Base-by-base conservation (phyloP, 495 filamentous ascomycete genomes). In the Tuber brumale region DNA sequence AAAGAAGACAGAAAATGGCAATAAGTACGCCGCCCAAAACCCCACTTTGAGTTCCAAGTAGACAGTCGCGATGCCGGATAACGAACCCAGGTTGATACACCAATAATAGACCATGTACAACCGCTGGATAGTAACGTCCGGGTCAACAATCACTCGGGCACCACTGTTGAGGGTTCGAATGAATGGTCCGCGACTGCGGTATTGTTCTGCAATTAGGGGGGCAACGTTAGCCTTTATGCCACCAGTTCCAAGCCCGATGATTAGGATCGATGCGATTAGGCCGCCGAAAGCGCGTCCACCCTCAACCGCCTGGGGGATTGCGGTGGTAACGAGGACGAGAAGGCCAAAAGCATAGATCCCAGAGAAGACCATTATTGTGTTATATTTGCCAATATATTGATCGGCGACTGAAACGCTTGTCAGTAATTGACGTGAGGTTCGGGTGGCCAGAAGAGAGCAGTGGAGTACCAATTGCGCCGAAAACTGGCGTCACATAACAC, bases 131-230 rank as follows among this genome's bases (percentile, higher is more conserved):
- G 91, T 94, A 14, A 91, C 85, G 43, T 88, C 86, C 0, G 91
- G 91, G 74, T 93, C 91, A 5, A 92, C 85, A 76, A 94, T 91
- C 46, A 93, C 89, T 35, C 89, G 87, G 79, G 92, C 89, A 46
- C 91, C 90, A 44, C 79, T 85, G 7, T 84, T 72, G 6, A 88
- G 81, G 2, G 86, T 87, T 66, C 83, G 83, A 71, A 91, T 83
- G 73, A 77, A 79, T 79, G 81, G 85, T 48, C 79, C 83, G 27
- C 86, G 85, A 39, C 85, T 82, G 23, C 84, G 85, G 61, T 87
- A 84, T 77, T 90, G 89, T 79, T 91, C 89, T 51, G 85, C 87
- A 69, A 91, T 88, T 76, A 90, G 85, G 21, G 89, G 89, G 44
- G 87, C 88, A 77, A 91, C 87, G 77, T 91, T 91, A 74, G 89